phyloP scores from a whole-genome alignment of 495 filamentous ascomycete species.

The Thermochaetoides thermophila region DNA sequence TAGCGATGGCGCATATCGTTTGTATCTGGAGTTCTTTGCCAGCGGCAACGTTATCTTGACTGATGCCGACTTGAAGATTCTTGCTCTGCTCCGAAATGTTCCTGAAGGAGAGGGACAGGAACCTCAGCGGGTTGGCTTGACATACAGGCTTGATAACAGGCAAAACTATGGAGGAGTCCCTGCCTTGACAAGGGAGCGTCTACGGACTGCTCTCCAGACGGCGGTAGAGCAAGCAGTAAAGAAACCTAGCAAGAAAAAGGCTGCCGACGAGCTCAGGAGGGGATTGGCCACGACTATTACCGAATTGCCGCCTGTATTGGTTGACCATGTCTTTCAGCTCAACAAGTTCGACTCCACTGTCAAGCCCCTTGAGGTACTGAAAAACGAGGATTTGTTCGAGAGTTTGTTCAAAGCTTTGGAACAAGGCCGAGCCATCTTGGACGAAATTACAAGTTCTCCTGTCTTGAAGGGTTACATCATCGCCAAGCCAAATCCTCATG shows the following conservation, averaged over 20 bases:
- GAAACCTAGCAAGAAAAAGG: conserved; percentile 65
- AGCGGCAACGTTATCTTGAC: conserved; percentile 84
- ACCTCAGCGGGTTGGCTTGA: conserved; percentile 58
- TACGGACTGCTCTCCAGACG: conserved; percentile 54
- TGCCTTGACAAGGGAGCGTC: conserved; percentile 51
- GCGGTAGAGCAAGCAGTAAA: conserved; percentile 33
- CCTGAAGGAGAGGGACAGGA: conserved; percentile 55
- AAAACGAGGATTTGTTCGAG: conserved; percentile 46
- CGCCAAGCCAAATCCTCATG: conserved; percentile 42
- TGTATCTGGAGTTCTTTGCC: conserved; percentile 93
- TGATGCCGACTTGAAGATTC: conserved; percentile 60
- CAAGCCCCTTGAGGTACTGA: conserved; percentile 52
- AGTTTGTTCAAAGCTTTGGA: conserved; percentile 48
- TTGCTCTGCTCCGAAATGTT: conserved; percentile 71
- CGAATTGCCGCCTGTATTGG: conserved; percentile 69
- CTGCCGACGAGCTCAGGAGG: conserved; percentile 57
- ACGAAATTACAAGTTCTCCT: conserved; percentile 42
- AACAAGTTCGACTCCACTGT: conserved; percentile 49
- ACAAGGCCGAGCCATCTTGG: conserved; percentile 49
- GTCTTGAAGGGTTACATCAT: conserved; percentile 72
- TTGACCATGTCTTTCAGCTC: conserved; percentile 71
- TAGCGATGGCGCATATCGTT: conserved; percentile 71
- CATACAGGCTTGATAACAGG: conserved; percentile 66
- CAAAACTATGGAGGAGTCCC: conserved; percentile 70
- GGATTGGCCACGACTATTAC: conserved; percentile 68